Percentiles rank a stretch among this genome's conserved stretches.
These are phyloP conservation scores for Juncus inflexus DNA, from an alignment of 176 grass and related monocot genomes.

Conservation along the genomic window DNA sequence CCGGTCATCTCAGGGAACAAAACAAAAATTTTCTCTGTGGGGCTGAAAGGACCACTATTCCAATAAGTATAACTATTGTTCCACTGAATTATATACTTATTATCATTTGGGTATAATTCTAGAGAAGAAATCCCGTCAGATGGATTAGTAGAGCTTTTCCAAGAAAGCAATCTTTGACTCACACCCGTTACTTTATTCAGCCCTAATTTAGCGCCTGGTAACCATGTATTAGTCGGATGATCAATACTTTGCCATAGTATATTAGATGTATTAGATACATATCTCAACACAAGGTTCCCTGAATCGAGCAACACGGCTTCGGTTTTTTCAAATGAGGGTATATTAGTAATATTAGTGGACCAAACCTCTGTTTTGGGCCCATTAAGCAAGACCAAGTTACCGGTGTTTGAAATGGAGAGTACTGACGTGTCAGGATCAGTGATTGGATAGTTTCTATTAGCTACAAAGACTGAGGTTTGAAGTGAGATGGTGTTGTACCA, in stretches of 20 bases:
- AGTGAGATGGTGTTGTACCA: slow-evolving; percentile 39
- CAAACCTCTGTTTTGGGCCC: slow-evolving; percentile 22
- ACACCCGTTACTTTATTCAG: slow-evolving; percentile 31
- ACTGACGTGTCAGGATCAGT: slow-evolving; percentile 27
- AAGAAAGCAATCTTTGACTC: slow-evolving; percentile 44
- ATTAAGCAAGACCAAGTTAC: slow-evolving; percentile 37
- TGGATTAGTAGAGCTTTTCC: slow-evolving; percentile 40
- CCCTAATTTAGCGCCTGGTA: slow-evolving; percentile 52
- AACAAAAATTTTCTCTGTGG: slow-evolving; percentile 27
- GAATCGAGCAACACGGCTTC: slow-evolving; percentile 45
- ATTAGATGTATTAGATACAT: slow-evolving; percentile 3
- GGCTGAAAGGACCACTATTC: slow-evolving; percentile 46
- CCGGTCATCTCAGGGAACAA: slow-evolving; percentile 60
- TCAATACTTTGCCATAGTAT: slow-evolving; percentile 63
- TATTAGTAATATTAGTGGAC: slow-evolving; percentile 41
- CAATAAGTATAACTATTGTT: slow-evolving; percentile 35
- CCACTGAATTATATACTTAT: slow-evolving; percentile 30
- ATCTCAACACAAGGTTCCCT: slow-evolving; percentile 51
- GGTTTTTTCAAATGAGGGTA: slow-evolving; percentile 21
- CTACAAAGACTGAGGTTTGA: slow-evolving; percentile 45
- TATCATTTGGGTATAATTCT: slow-evolving; percentile 32
- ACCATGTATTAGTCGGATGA: slow-evolving; percentile 64
- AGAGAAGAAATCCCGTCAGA: slow-evolving; percentile 49
- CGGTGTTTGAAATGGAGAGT: slow-evolving; percentile 33
- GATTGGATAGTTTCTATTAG: slow-evolving; percentile 48